Base-by-base conservation (phyloP, 176 grass and related monocot species). In the Dendrocalamus sinicus region DNA sequence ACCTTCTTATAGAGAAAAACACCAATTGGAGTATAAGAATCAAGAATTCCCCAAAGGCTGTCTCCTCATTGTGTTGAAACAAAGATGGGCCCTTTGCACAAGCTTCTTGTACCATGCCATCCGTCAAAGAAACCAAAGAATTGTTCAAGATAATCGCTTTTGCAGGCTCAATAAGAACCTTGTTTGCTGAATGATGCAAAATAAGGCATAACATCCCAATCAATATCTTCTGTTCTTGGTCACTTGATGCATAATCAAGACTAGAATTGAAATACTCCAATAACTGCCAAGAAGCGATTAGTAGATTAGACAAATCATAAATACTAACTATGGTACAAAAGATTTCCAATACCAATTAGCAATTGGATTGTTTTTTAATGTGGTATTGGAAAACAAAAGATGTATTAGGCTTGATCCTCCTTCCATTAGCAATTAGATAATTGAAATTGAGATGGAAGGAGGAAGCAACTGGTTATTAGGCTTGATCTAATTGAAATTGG, bases 1-100 rank as follows among this genome's bases (percentile, higher is more conserved):
- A 98, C 96, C 96, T 98, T 92, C 82, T 92, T 80, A 94, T 67
- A 88, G 93, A 89, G 78, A 95, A 98, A 69, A 95, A 84, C 63
- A 73, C 81, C 75, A 98, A 78, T 60, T 92, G 75, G 78, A 98
- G 88, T 48, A 92, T 80, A 81, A 98, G 80, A 77, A 85, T 81
- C 72, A 98, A 82, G 23, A 85, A 89, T 80, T 92, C 84, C 67
- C 91, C 96, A 83, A 89, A 77, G 65, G 73, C 32, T 73, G 91
- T 92, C 61, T 94, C 96, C 89, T 98, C 89, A 72, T 91, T 86
- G 75, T 92, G 84, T 83, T 93, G 82, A 87, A 83, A 73, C 70
- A 95, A 94, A 74, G 91, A 91, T 78, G 90, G 90, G 51, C 96
- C 96, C 80, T 98, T 95, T 23, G 73, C 73, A 75, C 91, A 95